These are phyloP conservation scores for Vigna angularis DNA, from an alignment of 306 rosid genomes.

Conservation along the genomic window DNA sequence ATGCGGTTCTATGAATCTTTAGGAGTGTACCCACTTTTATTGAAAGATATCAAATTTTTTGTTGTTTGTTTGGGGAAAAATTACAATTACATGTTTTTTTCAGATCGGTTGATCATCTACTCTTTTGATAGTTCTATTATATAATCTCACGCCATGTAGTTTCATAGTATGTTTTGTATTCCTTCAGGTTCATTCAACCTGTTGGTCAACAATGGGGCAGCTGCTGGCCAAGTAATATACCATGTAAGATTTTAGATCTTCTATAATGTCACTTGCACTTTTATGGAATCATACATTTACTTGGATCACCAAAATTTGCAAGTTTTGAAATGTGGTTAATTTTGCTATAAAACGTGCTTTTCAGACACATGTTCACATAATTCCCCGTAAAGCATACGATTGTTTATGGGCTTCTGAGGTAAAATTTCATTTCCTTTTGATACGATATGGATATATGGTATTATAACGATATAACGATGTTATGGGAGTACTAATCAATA, in stretches of 20 bases:
- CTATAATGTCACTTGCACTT: constrained; percentile 9
- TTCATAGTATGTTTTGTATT: constrained; percentile 44
- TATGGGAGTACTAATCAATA: constrained; percentile 5
- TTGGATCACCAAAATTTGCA: background rate
- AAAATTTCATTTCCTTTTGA: constrained; percentile 28
- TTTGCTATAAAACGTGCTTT: constrained; percentile 37
- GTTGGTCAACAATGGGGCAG: constrained; percentile 84
- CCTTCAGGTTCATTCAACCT: constrained; percentile 91
- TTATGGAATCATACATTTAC: constrained; percentile 10
- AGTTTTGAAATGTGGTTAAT: constrained; percentile 43
- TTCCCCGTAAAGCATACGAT: constrained; percentile 85
- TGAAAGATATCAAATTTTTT: constrained; percentile 19
- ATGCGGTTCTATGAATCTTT: constrained; percentile 4
- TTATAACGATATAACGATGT: constrained; percentile 10
- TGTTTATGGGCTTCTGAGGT: constrained; percentile 98
- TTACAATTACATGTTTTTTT: constrained; percentile 8
- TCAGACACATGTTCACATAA: constrained; percentile 96
- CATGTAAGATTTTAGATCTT: constrained; percentile 67
- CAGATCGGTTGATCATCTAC: background rate
- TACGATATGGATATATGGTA: background rate
- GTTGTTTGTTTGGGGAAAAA: constrained; percentile 11
- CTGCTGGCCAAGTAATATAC: constrained; percentile 97
- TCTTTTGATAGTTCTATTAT: constrained; percentile 29
- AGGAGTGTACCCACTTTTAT: background rate
- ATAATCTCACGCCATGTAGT: background rate